Conservation (phyloP, 2,329 filamentous ascomycete species). For the Penicillium sp. region DNA sequence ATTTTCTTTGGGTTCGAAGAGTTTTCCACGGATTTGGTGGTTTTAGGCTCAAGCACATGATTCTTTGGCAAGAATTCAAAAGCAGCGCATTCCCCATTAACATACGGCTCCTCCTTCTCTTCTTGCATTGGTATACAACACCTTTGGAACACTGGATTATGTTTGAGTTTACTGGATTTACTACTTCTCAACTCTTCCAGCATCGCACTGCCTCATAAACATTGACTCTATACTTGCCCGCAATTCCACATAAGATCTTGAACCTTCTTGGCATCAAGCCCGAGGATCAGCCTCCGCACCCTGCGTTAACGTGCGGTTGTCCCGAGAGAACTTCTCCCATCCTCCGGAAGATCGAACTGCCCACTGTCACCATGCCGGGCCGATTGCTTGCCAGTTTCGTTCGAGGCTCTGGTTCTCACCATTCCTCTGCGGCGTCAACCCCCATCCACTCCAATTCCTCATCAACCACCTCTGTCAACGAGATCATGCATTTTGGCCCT, state of each 20-base stretch:
- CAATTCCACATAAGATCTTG: background rate
- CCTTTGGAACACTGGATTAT: constrained; percentile 8
- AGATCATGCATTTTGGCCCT: constrained; percentile 21
- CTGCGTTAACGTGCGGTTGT: background rate
- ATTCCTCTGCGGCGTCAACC: constrained; percentile 24
- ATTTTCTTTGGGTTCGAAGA: constrained; percentile 8
- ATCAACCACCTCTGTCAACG: constrained; percentile 35
- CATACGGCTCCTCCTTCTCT: background rate
- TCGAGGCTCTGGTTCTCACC: constrained; percentile 28
- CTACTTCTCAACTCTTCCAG: constrained; percentile 17
- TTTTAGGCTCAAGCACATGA: constrained; percentile 19
- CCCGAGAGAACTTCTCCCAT: background rate
- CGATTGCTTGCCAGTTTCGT: constrained; percentile 37
- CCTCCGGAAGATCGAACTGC: background rate
- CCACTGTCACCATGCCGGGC: constrained; percentile 32
- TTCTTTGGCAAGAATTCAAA: constrained; percentile 19
- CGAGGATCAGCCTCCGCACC: too few relatives aligned
- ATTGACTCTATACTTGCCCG: background rate
- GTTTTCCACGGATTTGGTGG: constrained; percentile 21
- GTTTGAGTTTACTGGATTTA: constrained; percentile 7
- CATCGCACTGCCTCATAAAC: constrained; percentile 23
- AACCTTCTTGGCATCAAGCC: background rate
- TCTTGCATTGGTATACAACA: background rate
- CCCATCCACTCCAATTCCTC: constrained; percentile 31
- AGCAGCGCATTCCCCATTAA: constrained; percentile 5